phyloP scores from a whole-genome alignment of 2,329 filamentous ascomycete species.

The Alternaria sp. region DNA sequence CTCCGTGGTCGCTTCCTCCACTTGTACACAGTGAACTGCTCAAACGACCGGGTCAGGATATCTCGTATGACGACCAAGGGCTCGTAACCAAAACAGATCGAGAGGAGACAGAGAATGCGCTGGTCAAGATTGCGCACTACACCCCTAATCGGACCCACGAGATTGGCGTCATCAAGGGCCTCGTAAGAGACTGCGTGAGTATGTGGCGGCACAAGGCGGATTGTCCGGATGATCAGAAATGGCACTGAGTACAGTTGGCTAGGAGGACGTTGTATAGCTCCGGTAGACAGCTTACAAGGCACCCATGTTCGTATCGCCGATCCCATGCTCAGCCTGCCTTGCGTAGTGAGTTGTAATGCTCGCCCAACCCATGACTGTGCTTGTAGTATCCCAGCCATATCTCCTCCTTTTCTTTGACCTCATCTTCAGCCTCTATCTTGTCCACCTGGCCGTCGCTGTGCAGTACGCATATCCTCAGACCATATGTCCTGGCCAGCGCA shows the following conservation, averaged over 20 bases:
- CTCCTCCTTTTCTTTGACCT: constrained; percentile 59
- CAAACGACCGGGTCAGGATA: constrained; percentile 71
- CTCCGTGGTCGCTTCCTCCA: constrained; percentile 75
- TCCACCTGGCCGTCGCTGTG: constrained; percentile 83
- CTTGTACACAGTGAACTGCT: constrained; percentile 78
- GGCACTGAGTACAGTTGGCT: constrained; percentile 4
- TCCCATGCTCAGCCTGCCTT: constrained; percentile 41
- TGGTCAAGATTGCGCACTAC: constrained; percentile 63
- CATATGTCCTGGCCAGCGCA: constrained; percentile 83
- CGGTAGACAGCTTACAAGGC: background rate
- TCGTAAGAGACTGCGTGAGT: constrained; percentile 60
- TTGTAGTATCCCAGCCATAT: constrained; percentile 96
- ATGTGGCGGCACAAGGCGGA: constrained; percentile 56
- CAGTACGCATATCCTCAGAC: constrained; percentile 82
- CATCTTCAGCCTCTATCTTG: constrained; percentile 68
- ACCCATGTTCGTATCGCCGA: background rate
- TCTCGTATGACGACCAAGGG: constrained; percentile 68
- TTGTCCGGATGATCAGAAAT: constrained; percentile 8
- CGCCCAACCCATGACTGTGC: constrained; percentile 91
- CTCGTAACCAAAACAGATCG: constrained; percentile 60
- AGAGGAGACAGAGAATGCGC: constrained; percentile 49
- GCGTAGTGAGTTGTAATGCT: constrained; percentile 93
- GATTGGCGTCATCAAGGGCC: constrained; percentile 56
- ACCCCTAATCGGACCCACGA: constrained; percentile 65
- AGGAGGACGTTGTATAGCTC: background rate